Conservation (phyloP, 2,329 filamentous ascomycete genomes). For the Microthyrium microscopicum region DNA sequence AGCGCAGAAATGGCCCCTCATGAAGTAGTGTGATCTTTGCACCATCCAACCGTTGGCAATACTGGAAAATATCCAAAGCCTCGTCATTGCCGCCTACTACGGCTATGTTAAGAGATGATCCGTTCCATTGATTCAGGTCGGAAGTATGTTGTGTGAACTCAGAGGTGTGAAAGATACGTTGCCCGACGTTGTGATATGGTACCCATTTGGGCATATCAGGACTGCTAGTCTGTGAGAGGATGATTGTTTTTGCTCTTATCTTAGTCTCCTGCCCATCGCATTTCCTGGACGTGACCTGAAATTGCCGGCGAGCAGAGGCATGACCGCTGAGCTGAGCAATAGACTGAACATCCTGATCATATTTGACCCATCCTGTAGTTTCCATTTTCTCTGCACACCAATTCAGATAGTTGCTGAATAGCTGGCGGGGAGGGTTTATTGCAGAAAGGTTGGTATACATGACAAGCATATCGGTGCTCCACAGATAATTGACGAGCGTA, state of each 20-base stretch:
- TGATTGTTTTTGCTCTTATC: too few relatives aligned
- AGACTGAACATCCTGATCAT: slow-evolving; percentile 10
- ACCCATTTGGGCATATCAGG: slow-evolving; percentile 4
- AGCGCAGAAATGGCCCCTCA: not conserved
- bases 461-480: slow-evolving; percentile 13
- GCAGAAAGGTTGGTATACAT: slow-evolving; percentile 15
- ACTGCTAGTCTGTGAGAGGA: too few relatives aligned
- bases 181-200: not conserved
- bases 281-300: too few relatives aligned
- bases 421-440: slow-evolving; percentile 11
- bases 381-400: slow-evolving; percentile 14
- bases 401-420: slow-evolving; percentile 14
- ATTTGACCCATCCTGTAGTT: slow-evolving; percentile 13
- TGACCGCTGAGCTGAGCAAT: too few relatives aligned
- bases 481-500: slow-evolving; percentile 16
- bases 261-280: too few relatives aligned
- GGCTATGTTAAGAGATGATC: slow-evolving; percentile 1
- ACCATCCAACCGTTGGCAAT: not conserved
- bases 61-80: slow-evolving; percentile 5
- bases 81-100: slow-evolving; percentile 6
- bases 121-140: not conserved
- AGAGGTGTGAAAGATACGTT: slow-evolving; percentile 3
- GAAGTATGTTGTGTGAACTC: slow-evolving; percentile 1
- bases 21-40: slow-evolving; percentile 2
- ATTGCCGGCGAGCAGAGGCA: too few relatives aligned